These are phyloP conservation scores for Colletotrichum sp. DNA, from an alignment of 2,329 filamentous ascomycete genomes.

Conservation along the genomic window DNA sequence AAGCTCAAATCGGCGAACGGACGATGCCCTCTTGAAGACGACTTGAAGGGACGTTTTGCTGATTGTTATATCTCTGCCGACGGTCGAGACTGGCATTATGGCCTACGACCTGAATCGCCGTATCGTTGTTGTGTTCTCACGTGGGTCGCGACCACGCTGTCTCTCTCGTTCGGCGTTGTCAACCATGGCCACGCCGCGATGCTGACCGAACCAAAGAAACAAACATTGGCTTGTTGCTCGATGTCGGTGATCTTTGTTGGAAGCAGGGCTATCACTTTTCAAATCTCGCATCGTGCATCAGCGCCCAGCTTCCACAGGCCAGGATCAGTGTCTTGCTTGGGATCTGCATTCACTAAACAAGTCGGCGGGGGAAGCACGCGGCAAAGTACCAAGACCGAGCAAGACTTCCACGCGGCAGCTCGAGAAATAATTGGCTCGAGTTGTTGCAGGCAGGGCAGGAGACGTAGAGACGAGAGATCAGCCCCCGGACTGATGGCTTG, in stretches of 20 bases:
- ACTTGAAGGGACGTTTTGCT: neutral
- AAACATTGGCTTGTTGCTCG: neutral
- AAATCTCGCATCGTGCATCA: neutral
- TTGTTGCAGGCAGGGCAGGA: neutral
- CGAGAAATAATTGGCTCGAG: neutral
- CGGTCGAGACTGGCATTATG: neutral
- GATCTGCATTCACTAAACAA: neutral
- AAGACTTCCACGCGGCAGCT: neutral
- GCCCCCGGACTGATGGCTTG: neutral
- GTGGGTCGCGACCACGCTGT: neutral
- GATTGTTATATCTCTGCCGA: neutral
- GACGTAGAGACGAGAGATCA: neutral
- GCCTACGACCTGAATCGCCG: neutral
- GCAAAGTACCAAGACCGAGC: neutral
- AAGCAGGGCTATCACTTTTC: neutral
- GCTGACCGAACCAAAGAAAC: neutral
- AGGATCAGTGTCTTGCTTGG: neutral
- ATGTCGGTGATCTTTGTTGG: neutral
- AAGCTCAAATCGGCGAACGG: constrained; percentile 15
- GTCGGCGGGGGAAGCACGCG: neutral
- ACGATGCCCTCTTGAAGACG: neutral
- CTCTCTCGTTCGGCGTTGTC: neutral
- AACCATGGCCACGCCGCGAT: neutral
- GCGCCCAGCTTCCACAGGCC: neutral
- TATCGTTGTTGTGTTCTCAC: neutral